A percentile compares a stretch with the other conserved stretches of the same genome.
These are phyloP conservation scores for Cenchrus fungigraminus DNA, from an alignment of 176 grass and related monocot species.

Conservation along the genomic window DNA sequence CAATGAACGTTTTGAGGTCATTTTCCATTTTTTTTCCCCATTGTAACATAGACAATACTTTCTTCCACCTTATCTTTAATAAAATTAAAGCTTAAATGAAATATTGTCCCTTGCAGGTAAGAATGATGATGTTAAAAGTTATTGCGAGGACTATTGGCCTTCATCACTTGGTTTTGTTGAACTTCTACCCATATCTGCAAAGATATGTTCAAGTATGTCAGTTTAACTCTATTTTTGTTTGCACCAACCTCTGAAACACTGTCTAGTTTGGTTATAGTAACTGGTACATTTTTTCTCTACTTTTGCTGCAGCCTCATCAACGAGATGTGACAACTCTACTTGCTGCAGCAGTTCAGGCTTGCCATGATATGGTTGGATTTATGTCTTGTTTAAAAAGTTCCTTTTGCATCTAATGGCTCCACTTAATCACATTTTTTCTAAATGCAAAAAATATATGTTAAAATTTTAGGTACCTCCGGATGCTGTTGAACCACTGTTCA, in stretches of 20 bases:
- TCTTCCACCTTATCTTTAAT: neutral
- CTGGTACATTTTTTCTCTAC: constrained; percentile 25
- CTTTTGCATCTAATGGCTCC: neutral
- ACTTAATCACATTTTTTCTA: constrained; percentile 4
- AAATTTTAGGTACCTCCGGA: constrained; percentile 88
- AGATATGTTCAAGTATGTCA: constrained; percentile 89
- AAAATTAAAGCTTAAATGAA: constrained; percentile 29
- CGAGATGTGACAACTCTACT: constrained; percentile 92
- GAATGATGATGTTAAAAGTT: constrained; percentile 94
- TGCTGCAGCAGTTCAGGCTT: constrained; percentile 93
- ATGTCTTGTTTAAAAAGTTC: neutral
- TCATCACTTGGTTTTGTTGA: constrained; percentile 85
- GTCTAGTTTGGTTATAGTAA: neutral
- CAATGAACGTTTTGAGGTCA: constrained; percentile 96
- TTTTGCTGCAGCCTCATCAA: constrained; percentile 81
- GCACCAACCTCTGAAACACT: neutral
- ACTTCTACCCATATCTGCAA: constrained; percentile 88
- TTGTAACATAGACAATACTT: neutral
- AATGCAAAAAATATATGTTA: constrained; percentile 1
- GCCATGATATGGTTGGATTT: constrained; percentile 84
- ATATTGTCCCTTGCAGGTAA: constrained; percentile 60
- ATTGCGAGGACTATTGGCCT: constrained; percentile 85
- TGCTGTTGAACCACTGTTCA: constrained; percentile 94
- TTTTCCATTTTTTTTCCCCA: neutral
- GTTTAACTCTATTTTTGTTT: neutral